These are phyloP conservation scores for Capsicum rhomboideum DNA, from an alignment of 257 asterid genomes.

Conservation along the genomic window DNA sequence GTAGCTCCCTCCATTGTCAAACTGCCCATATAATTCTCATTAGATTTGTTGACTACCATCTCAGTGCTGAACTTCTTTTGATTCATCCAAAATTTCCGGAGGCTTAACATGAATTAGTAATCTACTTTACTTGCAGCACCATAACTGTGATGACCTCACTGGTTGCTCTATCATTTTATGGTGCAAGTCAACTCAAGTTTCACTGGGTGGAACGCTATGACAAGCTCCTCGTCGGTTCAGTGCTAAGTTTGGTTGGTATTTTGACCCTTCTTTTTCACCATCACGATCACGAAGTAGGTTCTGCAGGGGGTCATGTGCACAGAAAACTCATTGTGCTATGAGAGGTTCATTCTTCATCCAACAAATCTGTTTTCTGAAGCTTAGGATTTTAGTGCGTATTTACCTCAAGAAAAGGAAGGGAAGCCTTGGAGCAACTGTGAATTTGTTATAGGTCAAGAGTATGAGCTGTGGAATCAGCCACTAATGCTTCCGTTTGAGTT, in stretches of 20 bases:
- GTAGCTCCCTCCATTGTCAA: background rate
- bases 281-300: constrained; percentile 39
- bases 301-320: constrained; percentile 39
- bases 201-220: constrained; percentile 97
- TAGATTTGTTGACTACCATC: background rate
- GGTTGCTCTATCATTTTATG: constrained; percentile 93
- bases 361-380: background rate
- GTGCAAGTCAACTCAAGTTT: constrained; percentile 97
- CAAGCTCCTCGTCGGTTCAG: constrained; percentile 94
- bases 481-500: background rate
- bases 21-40: background rate
- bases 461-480: background rate
- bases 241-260: constrained; percentile 78
- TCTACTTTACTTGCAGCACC: constrained; percentile 45
- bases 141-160: constrained; percentile 89
- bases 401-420: background rate
- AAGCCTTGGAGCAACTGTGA: background rate
- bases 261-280: constrained; percentile 85
- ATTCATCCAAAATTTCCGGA: background rate
- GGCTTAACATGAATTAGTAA: background rate
- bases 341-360: background rate
- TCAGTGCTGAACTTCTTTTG: background rate
- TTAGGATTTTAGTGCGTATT: background rate
- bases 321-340: constrained; percentile 49
- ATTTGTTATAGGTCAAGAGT: background rate